Evolutionary conservation across 768 basidiomycete genomes (phyloP), one percentile per base, ranked within the genome.

Genomic region (Crepidotus variabilis): DNA sequence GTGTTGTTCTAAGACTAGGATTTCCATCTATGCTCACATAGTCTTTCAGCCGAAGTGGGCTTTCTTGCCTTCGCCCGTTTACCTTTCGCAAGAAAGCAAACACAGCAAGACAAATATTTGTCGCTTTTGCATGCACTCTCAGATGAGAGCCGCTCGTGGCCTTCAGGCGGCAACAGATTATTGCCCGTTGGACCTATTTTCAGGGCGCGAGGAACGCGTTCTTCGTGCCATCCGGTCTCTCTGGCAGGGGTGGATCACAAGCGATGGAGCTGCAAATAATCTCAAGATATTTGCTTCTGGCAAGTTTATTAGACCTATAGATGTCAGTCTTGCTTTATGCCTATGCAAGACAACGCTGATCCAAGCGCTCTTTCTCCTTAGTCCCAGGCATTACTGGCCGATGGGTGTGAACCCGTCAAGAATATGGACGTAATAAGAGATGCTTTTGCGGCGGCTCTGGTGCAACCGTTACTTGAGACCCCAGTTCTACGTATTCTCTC

Each of bases 171-270:
- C 76, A 16, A 71, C 67, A 23, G 72, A 72, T 6, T 99, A 92
- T 69, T 95, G 94, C 68, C 95, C 96, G 2, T 74, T 99, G 55
- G 96, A 99, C 71, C 75, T 99, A 20, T 98, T 85, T 69, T 95
- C 94, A 14, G 75, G 77, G 1, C 80, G 92, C 21, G 70, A 78
- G 50, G 52, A 34, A n/a, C 83, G 94, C 8, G 68, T 92, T 28
- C 65, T 59, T n/a, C 75, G 72, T 11, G 94, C 93, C 2, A 65
- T 98, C n/a, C 67, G 73, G 50, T 73, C 71, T 32, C 78, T 98
- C 24, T 93, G 89, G 88, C 72, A 81, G 35, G 76, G 77, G 1
- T 98, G 96, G 95, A 58, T 73, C 28, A 68, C 68, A 14, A 87
- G 81, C 54, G 69, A 82, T 20, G 92, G 89, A 16, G 67, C 76